These are phyloP conservation scores for Myxozyma vanderwaltii DNA, from an alignment of 805 yeast species.

Conservation along the genomic window DNA sequence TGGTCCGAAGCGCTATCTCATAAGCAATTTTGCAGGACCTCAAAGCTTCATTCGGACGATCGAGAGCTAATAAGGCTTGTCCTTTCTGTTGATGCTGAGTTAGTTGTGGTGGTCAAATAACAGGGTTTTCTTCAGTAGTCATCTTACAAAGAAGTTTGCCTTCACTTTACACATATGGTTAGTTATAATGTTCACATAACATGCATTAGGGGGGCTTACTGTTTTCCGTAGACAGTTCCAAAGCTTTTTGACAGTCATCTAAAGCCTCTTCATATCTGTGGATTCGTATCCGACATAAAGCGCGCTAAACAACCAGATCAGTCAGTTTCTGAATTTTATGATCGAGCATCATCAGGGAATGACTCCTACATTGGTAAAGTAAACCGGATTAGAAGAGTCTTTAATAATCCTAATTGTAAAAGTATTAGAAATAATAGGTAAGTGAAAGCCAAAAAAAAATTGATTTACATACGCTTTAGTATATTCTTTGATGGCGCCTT, in stretches of 20 bases:
- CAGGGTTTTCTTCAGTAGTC: neutral
- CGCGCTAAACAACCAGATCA: conserved; percentile 33
- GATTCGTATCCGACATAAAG: conserved; percentile 36
- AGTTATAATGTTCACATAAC: neutral
- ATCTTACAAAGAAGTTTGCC: conserved; percentile 35
- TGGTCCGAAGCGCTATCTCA: conserved; percentile 35
- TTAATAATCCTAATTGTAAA: conserved; percentile 30
- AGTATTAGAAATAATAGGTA: neutral
- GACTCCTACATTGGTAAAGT: conserved; percentile 37
- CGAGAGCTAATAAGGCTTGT: conserved; percentile 37
- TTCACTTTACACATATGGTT: conserved; percentile 33
- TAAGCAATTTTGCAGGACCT: conserved; percentile 38
- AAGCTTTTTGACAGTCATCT: conserved; percentile 38
- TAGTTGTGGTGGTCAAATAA: neutral
- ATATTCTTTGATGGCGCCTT: conserved; percentile 38
- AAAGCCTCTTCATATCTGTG: conserved; percentile 36
- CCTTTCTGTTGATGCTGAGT: conserved; percentile 33
- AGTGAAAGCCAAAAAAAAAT: too few relatives aligned
- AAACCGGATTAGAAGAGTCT: conserved; percentile 36
- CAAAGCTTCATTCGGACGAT: conserved; percentile 38
- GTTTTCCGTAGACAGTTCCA: conserved; percentile 36
- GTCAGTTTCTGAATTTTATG: too few relatives aligned
- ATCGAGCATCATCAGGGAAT: too few relatives aligned
- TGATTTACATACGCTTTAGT: conserved; percentile 39
- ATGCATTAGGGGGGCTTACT: conserved; percentile 2